phyloP scores from a whole-genome alignment of 2,329 filamentous ascomycete species.

The Colletotrichum tofieldiae region DNA sequence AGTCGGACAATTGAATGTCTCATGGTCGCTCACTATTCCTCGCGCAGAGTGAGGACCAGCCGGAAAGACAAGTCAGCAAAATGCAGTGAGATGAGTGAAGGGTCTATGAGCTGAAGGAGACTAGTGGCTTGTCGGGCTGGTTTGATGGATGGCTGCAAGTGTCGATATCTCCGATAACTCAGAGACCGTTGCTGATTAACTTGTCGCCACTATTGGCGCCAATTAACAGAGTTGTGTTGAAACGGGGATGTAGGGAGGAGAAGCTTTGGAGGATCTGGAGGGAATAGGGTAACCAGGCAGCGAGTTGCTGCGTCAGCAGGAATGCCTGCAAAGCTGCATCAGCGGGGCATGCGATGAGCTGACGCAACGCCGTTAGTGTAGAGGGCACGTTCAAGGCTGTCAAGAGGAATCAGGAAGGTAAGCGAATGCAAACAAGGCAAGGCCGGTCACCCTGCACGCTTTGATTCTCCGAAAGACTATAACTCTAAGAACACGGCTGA shows the following conservation, averaged over 20 bases:
- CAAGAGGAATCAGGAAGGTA: constrained; percentile 24
- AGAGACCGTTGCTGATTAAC: background rate
- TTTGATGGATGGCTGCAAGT: background rate
- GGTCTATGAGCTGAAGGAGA: background rate
- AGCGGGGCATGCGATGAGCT: constrained; percentile 6
- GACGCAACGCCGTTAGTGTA: background rate
- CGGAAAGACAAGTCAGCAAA: background rate
- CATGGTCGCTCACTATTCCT: background rate
- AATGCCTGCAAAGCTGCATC: constrained; percentile 7
- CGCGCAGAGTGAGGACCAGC: background rate
- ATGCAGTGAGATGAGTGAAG: background rate
- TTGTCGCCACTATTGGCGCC: background rate
- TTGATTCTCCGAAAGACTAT: background rate
- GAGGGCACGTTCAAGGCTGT: background rate
- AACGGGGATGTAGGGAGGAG: background rate
- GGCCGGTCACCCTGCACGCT: too few species aligned
- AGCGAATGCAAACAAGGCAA: background rate
- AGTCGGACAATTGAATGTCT: background rate
- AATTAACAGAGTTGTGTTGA: background rate
- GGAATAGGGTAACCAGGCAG: background rate
- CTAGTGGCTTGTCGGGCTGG: background rate
- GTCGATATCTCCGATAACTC: background rate
- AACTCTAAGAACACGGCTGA: background rate
- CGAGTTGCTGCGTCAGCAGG: constrained; percentile 29
- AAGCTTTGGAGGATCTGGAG: background rate